Conservation (phyloP, 2,329 filamentous ascomycete species). For the Stachybotrys echinatus region DNA sequence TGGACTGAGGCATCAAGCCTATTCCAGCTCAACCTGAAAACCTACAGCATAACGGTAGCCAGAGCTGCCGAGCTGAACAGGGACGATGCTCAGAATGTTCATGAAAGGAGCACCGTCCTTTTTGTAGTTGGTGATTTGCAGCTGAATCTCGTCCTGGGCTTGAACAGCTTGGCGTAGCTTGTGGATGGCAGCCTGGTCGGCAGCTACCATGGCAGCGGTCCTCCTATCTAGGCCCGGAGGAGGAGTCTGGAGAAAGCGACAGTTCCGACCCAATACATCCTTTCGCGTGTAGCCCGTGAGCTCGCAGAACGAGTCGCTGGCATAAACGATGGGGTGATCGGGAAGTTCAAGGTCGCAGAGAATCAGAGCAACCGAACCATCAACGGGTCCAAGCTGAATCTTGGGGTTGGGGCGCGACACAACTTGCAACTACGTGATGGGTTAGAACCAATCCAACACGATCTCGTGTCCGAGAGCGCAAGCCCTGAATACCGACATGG, state of each 20-base stretch:
- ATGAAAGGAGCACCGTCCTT: constrained; percentile 75
- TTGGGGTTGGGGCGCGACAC: constrained; percentile 66
- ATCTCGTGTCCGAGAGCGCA: not conserved
- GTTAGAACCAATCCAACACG: constrained; percentile 5
- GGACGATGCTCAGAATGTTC: constrained; percentile 82
- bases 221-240: constrained; percentile 38
- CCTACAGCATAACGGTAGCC: constrained; percentile 71
- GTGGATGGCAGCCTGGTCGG: constrained; percentile 49
- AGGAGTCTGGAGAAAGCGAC: constrained; percentile 77
- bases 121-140: constrained; percentile 69
- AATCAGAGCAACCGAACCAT: constrained; percentile 77
- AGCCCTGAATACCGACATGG: not conserved
- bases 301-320: constrained; percentile 71
- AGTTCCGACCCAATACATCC: constrained; percentile 76
- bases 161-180: constrained; percentile 43
- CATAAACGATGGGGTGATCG: constrained; percentile 78
- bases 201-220: constrained; percentile 5
- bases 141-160: constrained; percentile 39
- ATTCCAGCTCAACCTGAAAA: constrained; percentile 66
- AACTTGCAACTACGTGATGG: constrained; percentile 46
- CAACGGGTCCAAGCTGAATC: constrained; percentile 75
- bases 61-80: constrained; percentile 61
- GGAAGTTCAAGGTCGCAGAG: constrained; percentile 72
- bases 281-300: constrained; percentile 72
- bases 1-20: no score